Percentiles rank a stretch among this genome's conserved stretches.
These are phyloP conservation scores for Paramecium tetraurelia DNA, from an alignment of 73 alveolate species.

Conservation along the genomic window DNA sequence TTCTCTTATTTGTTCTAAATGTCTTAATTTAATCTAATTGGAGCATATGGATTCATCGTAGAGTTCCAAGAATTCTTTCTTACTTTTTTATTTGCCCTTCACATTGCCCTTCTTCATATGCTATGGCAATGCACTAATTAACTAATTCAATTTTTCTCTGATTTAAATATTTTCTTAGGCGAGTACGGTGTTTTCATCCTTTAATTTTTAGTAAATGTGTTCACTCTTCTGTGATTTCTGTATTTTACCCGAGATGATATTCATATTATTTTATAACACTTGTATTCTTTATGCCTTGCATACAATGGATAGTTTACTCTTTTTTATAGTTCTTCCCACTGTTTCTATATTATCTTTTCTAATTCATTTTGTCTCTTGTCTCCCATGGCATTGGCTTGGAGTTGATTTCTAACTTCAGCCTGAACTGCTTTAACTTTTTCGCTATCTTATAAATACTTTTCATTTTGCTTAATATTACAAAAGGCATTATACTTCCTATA, in stretches of 20 bases:
- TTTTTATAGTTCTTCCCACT: neutral
- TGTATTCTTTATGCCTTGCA: neutral
- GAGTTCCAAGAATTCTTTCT: neutral
- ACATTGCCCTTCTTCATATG: neutral
- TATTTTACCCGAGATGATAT: neutral
- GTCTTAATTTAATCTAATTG: neutral
- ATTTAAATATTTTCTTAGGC: constrained; percentile 37
- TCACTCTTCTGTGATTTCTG: constrained; percentile 1
- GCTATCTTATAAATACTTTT: neutral
- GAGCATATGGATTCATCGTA: constrained; percentile 5
- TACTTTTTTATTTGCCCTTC: neutral
- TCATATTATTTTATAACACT: neutral
- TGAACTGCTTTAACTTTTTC: neutral
- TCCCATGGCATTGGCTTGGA: neutral
- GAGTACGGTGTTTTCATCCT: neutral
- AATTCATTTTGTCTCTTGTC: constrained; percentile 1
- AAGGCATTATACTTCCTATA: neutral
- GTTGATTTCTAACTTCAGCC: neutral
- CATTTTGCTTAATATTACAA: neutral
- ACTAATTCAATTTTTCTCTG: constrained; percentile 3
- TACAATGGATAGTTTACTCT: neutral
- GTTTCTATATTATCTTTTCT: neutral
- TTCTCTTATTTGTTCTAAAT: constrained; percentile 14
- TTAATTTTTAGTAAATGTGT: neutral
- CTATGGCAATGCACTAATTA: neutral